Base-by-base conservation (phyloP, 371 early-diverging fungal genomes). In the Gilbertella persicaria region DNA sequence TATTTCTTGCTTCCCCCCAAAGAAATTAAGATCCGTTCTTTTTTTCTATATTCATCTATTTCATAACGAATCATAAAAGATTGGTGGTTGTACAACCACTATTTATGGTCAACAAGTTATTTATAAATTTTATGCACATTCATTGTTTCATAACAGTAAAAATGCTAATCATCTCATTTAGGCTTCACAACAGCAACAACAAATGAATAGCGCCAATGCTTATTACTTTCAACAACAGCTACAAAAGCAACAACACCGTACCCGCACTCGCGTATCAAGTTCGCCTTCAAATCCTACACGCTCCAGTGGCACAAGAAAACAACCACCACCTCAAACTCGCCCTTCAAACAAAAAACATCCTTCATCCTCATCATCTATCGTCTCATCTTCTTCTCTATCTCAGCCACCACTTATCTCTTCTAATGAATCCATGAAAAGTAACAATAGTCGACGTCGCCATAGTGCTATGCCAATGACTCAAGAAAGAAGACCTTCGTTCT, bases 241-340 rank as follows among this genome's bases (percentile, higher is more conserved):
- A 43, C 29, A 35, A 36, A 37, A 37, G 6, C 36, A 30, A 25
- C 21, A 26, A 37, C 8, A 25, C 23, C 23, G 12, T 45, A 19
- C 2, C 2, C 14, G 13, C 26, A 40, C 24, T 28, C 21, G 23
- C 57, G 45, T 19, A 3, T 17, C 50, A 44, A 41, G 17, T 13
- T 19, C n/a, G 13, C 40, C 49, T 38, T n/a, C 45, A 38, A 23
- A 38, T n/a, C 52, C 45, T 9, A 20, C 3, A 3, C 24, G 8
- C 20, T 4, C 41, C 23, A 17, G 23, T 21, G 20, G 12, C 20
- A 23, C 23, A 19, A 41, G 68, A 42, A 66, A 70, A 50, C 65
- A 66, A 3, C 45, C 55, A 7, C 67, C 72, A 2, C 64, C 73
- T 12, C 66, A 66, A 10, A 50, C 48, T 36, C 46, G 44, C 35